Conservation (phyloP, 2,329 filamentous ascomycete genomes). For the Lachnellula willkommii region DNA sequence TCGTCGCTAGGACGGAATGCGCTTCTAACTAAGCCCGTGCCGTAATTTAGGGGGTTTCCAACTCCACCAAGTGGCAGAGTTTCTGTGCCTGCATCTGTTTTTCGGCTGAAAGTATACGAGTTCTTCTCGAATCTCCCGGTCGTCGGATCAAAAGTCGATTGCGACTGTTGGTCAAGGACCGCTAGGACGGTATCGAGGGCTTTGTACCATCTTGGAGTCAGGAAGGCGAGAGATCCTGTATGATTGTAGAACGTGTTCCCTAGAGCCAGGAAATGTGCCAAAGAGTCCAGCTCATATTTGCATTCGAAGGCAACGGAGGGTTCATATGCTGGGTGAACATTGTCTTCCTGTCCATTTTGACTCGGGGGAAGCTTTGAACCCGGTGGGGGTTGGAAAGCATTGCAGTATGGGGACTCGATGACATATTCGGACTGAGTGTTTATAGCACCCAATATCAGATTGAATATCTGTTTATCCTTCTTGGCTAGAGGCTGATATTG, state of each 20-base stretch:
- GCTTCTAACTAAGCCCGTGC: slow-evolving; percentile 80
- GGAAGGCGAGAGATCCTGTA: slow-evolving; percentile 71
- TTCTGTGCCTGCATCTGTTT: slow-evolving; percentile 79
- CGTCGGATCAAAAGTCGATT: slow-evolving; percentile 69
- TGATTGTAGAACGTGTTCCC: slow-evolving; percentile 81
- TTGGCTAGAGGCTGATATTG: slow-evolving; percentile 84
- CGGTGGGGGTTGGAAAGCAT: slow-evolving; percentile 92
- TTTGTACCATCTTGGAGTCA: slow-evolving; percentile 71
- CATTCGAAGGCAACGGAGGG: slow-evolving; percentile 87
- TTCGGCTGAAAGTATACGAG: slow-evolving; percentile 80
- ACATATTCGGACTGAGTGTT: slow-evolving; percentile 95
- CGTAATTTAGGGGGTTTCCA: slow-evolving; percentile 84
- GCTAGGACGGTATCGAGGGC: slow-evolving; percentile 70
- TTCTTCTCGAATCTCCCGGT: slow-evolving; percentile 63
- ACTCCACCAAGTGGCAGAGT: slow-evolving; percentile 76
- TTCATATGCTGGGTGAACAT: slow-evolving; percentile 82
- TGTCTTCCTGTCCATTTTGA: slow-evolving; percentile 75
- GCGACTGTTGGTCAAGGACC: slow-evolving; percentile 73
- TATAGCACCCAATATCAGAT: slow-evolving; percentile 83
- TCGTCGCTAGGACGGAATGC: slow-evolving; percentile 95
- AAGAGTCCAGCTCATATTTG: slow-evolving; percentile 96
- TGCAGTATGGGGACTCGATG: slow-evolving; percentile 93
- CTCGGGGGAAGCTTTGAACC: slow-evolving; percentile 68
- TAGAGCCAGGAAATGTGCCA: slow-evolving; percentile 84
- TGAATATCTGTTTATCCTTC: slow-evolving; percentile 71